phyloP scores from a whole-genome alignment of 768 basidiomycete genomes.

The Phlebiopsis flavidoalba region DNA sequence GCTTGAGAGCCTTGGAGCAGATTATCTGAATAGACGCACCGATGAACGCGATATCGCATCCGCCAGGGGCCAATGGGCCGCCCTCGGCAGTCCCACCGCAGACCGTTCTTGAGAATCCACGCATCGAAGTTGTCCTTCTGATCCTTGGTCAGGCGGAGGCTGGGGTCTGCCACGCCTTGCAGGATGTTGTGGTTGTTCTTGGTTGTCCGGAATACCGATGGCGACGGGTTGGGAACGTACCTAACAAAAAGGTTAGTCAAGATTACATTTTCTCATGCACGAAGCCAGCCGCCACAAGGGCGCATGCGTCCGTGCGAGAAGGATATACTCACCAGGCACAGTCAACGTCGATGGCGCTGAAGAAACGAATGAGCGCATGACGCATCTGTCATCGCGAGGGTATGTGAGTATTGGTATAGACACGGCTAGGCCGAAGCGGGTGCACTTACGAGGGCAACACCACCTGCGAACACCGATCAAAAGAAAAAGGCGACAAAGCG shows the following conservation, averaged over 20 bases:
- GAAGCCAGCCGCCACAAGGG: background rate
- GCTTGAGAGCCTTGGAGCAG: background rate
- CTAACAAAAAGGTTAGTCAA: constrained; percentile 29
- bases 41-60: constrained; percentile 86
- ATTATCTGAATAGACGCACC: constrained; percentile 37
- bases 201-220: constrained; percentile 87
- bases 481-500: constrained; percentile 2
- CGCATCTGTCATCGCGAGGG: constrained; percentile 58
- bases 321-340: constrained; percentile 58
- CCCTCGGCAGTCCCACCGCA: constrained; percentile 83
- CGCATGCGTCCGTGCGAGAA: background rate
- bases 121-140: constrained; percentile 77
- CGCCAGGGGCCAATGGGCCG: constrained; percentile 77
- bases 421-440: constrained; percentile 18
- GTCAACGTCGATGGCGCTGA: constrained; percentile 75
- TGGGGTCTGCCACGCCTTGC: constrained; percentile 84
- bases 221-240: constrained; percentile 88
- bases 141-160: constrained; percentile 70
- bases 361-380: constrained; percentile 87
- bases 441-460: constrained; percentile 80
- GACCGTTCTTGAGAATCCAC: constrained; percentile 87
- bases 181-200: constrained; percentile 96
- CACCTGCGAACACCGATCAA: constrained; percentile 45
- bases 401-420: constrained; percentile 17
- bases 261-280: background rate